Conservation (phyloP, 2,329 filamentous ascomycete species). For the Exophiala viscosa region DNA sequence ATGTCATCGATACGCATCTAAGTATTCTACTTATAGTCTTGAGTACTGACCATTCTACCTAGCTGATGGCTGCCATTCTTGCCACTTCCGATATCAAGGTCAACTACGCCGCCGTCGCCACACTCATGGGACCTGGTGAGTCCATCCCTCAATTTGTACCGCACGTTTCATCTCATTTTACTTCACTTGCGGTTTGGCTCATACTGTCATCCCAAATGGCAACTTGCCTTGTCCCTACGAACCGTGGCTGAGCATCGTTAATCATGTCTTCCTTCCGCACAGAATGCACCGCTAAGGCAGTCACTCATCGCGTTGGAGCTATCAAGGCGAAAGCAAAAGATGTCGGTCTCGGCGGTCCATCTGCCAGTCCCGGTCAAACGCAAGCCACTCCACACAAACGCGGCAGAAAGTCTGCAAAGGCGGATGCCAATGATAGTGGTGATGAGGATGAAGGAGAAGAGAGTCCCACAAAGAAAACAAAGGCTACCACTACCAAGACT, state of each 20-base stretch:
- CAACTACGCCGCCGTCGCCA: constrained; percentile 5
- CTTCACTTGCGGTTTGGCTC: background rate
- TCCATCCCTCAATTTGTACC: background rate
- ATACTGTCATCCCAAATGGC: background rate
- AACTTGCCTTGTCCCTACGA: background rate
- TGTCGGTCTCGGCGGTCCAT: background rate
- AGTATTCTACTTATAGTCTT: background rate
- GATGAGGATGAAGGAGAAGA: background rate
- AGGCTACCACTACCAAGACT: background rate
- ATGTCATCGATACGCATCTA: background rate
- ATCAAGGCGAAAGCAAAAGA: constrained; percentile 8
- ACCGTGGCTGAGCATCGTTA: background rate
- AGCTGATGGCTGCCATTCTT: constrained; percentile 13
- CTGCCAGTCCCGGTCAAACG: background rate
- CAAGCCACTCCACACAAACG: background rate
- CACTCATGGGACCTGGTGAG: constrained; percentile 11
- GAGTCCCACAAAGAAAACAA: background rate
- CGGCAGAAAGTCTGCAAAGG: background rate
- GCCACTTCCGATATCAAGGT: constrained; percentile 8
- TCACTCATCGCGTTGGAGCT: constrained; percentile 11
- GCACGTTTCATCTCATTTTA: background rate
- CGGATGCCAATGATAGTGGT: background rate
- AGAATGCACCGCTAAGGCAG: constrained; percentile 16
- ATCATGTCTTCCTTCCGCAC: background rate
- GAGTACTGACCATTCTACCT: background rate